Base-by-base conservation (phyloP, 2,329 filamentous ascomycete species). In the Zalaria obscura region DNA sequence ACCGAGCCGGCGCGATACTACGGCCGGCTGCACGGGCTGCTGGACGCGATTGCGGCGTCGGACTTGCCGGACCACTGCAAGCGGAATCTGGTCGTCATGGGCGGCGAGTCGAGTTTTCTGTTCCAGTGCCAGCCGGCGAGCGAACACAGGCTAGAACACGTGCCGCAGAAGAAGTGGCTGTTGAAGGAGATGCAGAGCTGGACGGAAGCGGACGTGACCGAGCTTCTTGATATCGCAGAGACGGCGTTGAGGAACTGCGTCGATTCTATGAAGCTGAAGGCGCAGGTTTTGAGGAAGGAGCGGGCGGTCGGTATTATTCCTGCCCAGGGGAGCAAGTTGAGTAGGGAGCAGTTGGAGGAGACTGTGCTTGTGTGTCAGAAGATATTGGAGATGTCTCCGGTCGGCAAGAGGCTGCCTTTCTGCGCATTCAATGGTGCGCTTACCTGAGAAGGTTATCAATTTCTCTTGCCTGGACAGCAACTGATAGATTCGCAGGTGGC, bases 281-380 rank as follows among this genome's bases (percentile, higher is more conserved):
- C 88, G 5, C 69, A 71, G 1, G 69, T 96, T 5, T 70, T 96
- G 43, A 79, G 91, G 46, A 98, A 98, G 64, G 83, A 93, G 55
- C 78, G 89, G 40, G 68, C 67, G 1, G 68, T 71, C 1, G 68
- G 68, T 3, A 69, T 71, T n/a, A 63, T 68, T 34, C 67, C 67
- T 6, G 46, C 47, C 7, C 44, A 47, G 1, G 47, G 50, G 7
- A 48, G 42, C 4, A 59, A 48, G 81, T 89, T 53, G 74, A 63
- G 73, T 1, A 78, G 91, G 11, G 91, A 98, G 64, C 83, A 83
- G 44, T 75, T 98, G 11, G 91, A 98, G 60, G 91, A 98, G 65
- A 95, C 89, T 0, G 91, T 98, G 0, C 70, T 98, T 7, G 86
- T 93, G 1, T 85, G 91, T 11, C 89, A 96, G 61, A 89, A 93